Evolutionary conservation across 805 yeast species (phyloP).

Genomic region (Yarrowia keelungensis): DNA sequence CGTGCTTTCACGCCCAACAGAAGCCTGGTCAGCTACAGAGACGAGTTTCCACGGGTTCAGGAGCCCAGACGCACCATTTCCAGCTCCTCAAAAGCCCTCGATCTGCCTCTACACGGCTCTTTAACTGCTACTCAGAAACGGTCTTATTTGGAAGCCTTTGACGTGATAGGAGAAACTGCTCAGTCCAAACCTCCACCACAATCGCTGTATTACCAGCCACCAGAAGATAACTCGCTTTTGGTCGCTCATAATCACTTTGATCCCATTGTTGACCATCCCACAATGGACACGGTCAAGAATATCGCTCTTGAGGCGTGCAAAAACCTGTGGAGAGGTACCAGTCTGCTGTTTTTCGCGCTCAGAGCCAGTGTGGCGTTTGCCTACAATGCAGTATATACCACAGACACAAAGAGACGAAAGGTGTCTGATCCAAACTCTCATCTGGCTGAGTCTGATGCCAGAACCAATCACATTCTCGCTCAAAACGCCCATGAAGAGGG

Average conservation of each 20-base stretch:
- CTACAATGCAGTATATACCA: slow-evolving; percentile 9
- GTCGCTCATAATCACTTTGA: slow-evolving; percentile 31
- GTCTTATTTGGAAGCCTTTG: slow-evolving; percentile 32
- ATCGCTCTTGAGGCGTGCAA: slow-evolving; percentile 31
- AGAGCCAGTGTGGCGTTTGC: slow-evolving; percentile 24
- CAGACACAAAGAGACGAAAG: slow-evolving; percentile 29
- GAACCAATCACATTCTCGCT: neutral
- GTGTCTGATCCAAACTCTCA: neutral
- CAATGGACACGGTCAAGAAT: slow-evolving; percentile 30
- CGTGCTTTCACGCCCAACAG: slow-evolving; percentile 24
- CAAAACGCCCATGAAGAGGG: slow-evolving; percentile 22
- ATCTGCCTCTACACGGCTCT: slow-evolving; percentile 29
- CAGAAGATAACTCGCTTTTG: slow-evolving; percentile 9
- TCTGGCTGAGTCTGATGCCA: slow-evolving; percentile 14
- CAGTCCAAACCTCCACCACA: neutral
- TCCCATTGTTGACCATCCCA: slow-evolving; percentile 21
- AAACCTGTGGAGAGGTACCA: slow-evolving; percentile 36
- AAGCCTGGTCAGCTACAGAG: slow-evolving; percentile 11
- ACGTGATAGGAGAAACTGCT: slow-evolving; percentile 6
- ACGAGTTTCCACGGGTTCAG: neutral
- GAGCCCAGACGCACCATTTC: neutral
- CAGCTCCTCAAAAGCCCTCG: neutral
- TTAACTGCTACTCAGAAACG: slow-evolving; percentile 31
- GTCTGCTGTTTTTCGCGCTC: slow-evolving; percentile 24
- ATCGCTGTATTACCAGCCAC: slow-evolving; percentile 5